These are phyloP conservation scores for Triticum monococcum DNA, from an alignment of 176 grass and related monocot genomes.

Conservation along the genomic window DNA sequence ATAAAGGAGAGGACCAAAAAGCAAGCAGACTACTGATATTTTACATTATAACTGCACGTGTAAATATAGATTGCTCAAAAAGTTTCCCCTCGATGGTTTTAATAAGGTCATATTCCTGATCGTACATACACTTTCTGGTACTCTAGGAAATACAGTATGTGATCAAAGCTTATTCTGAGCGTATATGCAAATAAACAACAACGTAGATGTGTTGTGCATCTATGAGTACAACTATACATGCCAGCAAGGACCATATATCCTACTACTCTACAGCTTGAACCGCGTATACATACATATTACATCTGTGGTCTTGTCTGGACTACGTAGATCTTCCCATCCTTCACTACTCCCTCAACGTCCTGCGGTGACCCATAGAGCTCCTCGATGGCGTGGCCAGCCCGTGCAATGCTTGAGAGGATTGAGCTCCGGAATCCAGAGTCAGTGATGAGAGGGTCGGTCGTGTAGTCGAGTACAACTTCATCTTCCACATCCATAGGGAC, in stretches of 20 bases:
- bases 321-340: slow-evolving; percentile 81
- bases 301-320: slow-evolving; percentile 98
- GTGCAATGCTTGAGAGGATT: slow-evolving; percentile 70
- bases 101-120: background rate
- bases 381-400: slow-evolving; percentile 66
- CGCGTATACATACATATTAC: slow-evolving; percentile 45
- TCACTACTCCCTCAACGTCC: slow-evolving; percentile 88
- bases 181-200: background rate
- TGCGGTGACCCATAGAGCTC: slow-evolving; percentile 79
- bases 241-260: slow-evolving; percentile 9
- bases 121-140: background rate
- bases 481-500: slow-evolving; percentile 95
- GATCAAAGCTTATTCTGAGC: slow-evolving; percentile 14
- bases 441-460: slow-evolving; percentile 64
- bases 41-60: background rate
- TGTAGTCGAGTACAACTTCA: slow-evolving; percentile 78
- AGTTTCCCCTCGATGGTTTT: background rate
- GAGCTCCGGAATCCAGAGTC: slow-evolving; percentile 55
- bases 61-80: slow-evolving; percentile 15
- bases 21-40: background rate
- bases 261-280: slow-evolving; percentile 12
- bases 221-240: slow-evolving; percentile 27
- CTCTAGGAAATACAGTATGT: slow-evolving; percentile 1
- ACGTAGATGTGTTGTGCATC: background rate
- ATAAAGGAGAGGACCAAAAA: slow-evolving; percentile 17